Evolutionary conservation across 202 grass and related monocot species (phyloP), one percentile per base, ranked within the genome.

Genomic region (Tripidium arundinaceum): DNA sequence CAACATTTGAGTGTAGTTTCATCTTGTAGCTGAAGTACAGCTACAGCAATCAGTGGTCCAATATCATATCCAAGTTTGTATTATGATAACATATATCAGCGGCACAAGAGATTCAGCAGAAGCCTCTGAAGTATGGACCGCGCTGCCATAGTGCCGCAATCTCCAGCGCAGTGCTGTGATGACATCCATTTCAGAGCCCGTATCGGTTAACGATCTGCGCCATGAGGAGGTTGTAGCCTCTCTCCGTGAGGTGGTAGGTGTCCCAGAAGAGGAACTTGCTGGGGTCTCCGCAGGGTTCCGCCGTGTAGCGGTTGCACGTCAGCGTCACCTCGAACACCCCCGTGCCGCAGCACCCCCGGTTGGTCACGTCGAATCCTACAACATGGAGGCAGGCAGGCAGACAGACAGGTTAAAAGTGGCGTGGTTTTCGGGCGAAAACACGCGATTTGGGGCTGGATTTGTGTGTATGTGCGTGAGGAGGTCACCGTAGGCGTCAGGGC

Each of bases 191-290:
- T n/a, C n/a, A n/a, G n/a, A 54, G 26, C 2, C 88, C 92, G 62
- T 92, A 84, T 60, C 60, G 70, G 19, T 77, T 72, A 45, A 92
- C 75, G 3, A 92, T 37, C 60, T 84, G 43, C 2, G 26, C 16
- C 41, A 92, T 40, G 40, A 94, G 81, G 55, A 98, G 70, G 18
- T 89, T 45, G 75, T 94, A 98, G 34, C 83, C 91, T 61, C 66
- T 94, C 75, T 97, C 89, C 2, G 91, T 97, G 60, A 86, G 89
- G 73, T 97, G 91, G 86, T 79, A 92, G 26, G 83, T 86, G 78
- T 97, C 94, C 94, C 94, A 94, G 66, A 94, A 97, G 27, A 97
- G 58, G 50, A 85, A 97, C 61, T 91, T 91, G 40, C 11, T 78
- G 2, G 70, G 77, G 47, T 98, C 89, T 0, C 13, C 52, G 49